Conservation (phyloP, 176 grass and related monocot species). For the Chrysopogon serrulatus region DNA sequence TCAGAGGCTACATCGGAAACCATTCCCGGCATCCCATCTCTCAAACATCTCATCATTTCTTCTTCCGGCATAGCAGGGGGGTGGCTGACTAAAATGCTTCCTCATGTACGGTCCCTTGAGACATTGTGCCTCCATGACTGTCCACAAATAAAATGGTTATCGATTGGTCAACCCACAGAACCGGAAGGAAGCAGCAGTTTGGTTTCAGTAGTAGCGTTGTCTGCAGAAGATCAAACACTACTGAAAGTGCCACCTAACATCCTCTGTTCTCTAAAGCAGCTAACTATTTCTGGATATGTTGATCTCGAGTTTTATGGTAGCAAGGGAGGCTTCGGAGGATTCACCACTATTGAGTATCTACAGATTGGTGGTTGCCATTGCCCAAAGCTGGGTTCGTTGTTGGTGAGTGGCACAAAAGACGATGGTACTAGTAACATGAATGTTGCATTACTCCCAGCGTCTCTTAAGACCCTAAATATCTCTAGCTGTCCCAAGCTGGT, state of each 20-base stretch:
- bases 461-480: too few species aligned
- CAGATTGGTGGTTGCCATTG: neutral
- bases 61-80: neutral
- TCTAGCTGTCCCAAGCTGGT: too few species aligned
- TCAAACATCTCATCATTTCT: neutral
- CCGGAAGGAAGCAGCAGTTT: neutral
- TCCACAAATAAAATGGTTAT: neutral
- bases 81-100: neutral
- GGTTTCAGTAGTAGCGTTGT: neutral
- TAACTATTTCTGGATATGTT: neutral
- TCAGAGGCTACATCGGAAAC: neutral
- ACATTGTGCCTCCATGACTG: neutral
- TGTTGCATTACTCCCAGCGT: too few species aligned
- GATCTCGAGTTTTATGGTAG: neutral
- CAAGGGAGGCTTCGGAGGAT: neutral
- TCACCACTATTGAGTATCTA: neutral
- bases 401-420: neutral
- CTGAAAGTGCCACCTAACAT: neutral
- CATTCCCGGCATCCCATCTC: neutral
- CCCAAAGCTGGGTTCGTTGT: neutral
- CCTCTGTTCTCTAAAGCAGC: neutral
- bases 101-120: neutral
- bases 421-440: neutral
- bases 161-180: neutral
- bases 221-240: neutral